phyloP scores from a whole-genome alignment of 495 filamentous ascomycete species.

The Sordaria brevicollis region DNA sequence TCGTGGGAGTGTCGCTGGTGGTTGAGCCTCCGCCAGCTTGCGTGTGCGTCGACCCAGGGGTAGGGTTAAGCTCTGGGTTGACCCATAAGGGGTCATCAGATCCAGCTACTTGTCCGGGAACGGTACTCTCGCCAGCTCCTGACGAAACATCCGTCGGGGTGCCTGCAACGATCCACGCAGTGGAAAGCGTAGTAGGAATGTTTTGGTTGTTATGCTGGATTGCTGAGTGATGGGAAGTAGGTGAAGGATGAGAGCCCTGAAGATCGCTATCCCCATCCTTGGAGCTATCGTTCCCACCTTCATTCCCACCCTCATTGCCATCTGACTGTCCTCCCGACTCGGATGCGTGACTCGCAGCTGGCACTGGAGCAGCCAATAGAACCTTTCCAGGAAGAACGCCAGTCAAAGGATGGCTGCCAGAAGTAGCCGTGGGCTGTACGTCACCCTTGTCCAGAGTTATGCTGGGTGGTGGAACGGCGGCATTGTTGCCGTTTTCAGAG shows the following conservation, averaged over 20 bases:
- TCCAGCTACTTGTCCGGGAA: not conserved
- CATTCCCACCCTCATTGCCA: not conserved
- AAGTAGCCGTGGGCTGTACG: not conserved
- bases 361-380: not conserved
- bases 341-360: not conserved
- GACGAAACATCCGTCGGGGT: not conserved
- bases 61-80: not conserved
- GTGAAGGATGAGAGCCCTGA: not conserved
- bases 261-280: not conserved
- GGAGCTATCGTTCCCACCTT: not conserved
- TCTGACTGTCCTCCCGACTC: not conserved
- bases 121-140: not conserved
- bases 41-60: not conserved
- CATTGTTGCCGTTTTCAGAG: not conserved
- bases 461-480: not conserved
- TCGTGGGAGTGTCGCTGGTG: not conserved
- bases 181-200: not conserved
- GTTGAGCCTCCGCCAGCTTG: not conserved
- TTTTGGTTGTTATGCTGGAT: not conserved
- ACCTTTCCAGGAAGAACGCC: not conserved
- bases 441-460: not conserved
- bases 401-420: not conserved
- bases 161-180: not conserved
- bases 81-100: not conserved
- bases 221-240: not conserved